Evolutionary conservation across 176 grass and related monocot genomes (phyloP), one percentile per base, ranked within the genome.

Genomic region (Triticum turgidum): DNA sequence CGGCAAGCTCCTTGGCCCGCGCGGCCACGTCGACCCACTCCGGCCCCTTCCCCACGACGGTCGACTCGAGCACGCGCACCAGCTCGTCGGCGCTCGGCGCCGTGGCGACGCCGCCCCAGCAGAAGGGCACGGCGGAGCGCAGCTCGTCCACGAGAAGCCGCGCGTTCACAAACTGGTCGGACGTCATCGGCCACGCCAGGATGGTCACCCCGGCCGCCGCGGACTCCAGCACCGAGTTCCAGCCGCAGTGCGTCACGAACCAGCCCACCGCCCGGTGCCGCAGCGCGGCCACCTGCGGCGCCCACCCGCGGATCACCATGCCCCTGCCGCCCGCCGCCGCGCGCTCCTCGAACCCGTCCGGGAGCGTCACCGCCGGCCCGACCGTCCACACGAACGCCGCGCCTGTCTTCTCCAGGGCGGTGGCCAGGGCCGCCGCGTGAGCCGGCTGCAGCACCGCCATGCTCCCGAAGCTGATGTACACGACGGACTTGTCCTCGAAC

Each of bases 141-240:
- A 80, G 73, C 27, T 90, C 85, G 13, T 89, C 88, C 70, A 83
- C 87, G 37, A 97, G 77, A 22, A 92, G 54, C 63, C 86, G 78
- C 11, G 92, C 86, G 85, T 89, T 97, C 24, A 72, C 76, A 82
- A 91, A 94, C 76, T 97, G 95, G 79, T 94, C 92, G 2, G 92
- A 84, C 1, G 65, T 68, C 88, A 88, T 91, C 12, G 95, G 92
- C 95, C 95, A 97, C 38, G 87, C 77, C 14, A 92, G 82, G 78
- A 97, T 89, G 9, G 87, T 69, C 72, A 94, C 95, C 4, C 92
- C 92, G 3, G 95, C 88, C 9, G 92, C 87, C 27, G 7, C 4
- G 5, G 73, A 61, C 69, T 92, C 90, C 21, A 92, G 29, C 7
- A 66, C 69, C 37, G 87, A 83, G 84, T 92, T 91, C 86, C 90